phyloP scores from a whole-genome alignment of 257 asterid genomes.

The Anisodus acutangulus region DNA sequence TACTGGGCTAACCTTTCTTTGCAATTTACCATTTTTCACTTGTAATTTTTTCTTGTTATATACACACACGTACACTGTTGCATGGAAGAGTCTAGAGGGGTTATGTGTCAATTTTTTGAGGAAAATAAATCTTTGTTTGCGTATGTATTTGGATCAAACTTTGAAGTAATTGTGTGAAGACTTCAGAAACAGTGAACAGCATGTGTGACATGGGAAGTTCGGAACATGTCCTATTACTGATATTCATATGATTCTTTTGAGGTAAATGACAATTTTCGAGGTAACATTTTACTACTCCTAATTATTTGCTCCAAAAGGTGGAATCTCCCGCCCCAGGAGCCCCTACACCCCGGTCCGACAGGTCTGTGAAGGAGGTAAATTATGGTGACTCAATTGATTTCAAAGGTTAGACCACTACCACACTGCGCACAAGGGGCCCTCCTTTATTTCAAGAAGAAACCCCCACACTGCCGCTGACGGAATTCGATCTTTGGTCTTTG shows the following conservation, averaged over 20 bases:
- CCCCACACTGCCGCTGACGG: too few relatives aligned
- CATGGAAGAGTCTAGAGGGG: not conserved
- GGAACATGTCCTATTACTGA: not conserved
- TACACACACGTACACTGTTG: not conserved
- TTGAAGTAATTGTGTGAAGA: not conserved
- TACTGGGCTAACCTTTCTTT: conserved; percentile 19
- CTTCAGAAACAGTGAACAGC: not conserved
- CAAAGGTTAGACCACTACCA: too few relatives aligned
- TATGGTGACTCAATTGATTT: too few relatives aligned
- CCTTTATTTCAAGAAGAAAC: too few relatives aligned
- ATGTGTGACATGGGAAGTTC: not conserved
- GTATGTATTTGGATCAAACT: not conserved
- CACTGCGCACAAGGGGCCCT: too few relatives aligned
- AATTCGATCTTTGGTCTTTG: too few relatives aligned
- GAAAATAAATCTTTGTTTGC: not conserved
- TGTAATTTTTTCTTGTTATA: not conserved
- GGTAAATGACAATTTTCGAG: not conserved
- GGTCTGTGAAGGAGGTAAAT: too few relatives aligned
- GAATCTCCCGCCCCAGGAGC: too few relatives aligned
- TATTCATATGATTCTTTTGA: not conserved
- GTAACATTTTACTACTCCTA: not conserved
- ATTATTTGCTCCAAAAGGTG: too few relatives aligned
- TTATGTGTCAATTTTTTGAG: not conserved
- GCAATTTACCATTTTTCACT: not conserved
- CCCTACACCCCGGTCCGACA: too few relatives aligned